Conservation (phyloP, 2,329 filamentous ascomycete genomes). For the Colletotrichum abscissum region DNA sequence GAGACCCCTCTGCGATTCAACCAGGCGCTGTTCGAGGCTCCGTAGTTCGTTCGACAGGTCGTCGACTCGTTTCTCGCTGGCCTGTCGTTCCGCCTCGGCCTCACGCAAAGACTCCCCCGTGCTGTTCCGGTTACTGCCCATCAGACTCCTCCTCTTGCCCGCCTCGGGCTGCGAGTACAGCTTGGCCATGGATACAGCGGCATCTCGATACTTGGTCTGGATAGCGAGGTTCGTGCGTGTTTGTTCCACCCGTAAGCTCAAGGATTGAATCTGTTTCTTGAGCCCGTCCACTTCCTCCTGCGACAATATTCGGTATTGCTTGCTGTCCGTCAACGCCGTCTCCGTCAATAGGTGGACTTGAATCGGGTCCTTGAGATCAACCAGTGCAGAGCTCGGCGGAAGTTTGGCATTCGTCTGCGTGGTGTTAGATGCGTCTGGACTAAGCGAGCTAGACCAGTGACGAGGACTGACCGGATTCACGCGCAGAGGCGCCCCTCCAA, state of each 20-base stretch:
- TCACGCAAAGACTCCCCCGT: constrained; percentile 63
- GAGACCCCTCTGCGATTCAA: constrained; percentile 79
- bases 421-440: constrained; percentile 32
- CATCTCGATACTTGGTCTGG: constrained; percentile 94
- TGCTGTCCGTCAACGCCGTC: constrained; percentile 91
- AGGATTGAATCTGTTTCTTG: constrained; percentile 84
- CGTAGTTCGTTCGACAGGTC: constrained; percentile 85
- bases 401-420: constrained; percentile 61
- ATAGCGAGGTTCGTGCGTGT: constrained; percentile 85
- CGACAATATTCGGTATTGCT: constrained; percentile 84
- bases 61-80: constrained; percentile 85
- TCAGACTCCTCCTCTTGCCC: constrained; percentile 59
- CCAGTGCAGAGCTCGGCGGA: constrained; percentile 65
- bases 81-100: constrained; percentile 79
- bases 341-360: constrained; percentile 93
- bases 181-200: constrained; percentile 85
- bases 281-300: constrained; percentile 91
- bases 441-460: background rate
- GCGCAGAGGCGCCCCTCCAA: constrained; percentile 61
- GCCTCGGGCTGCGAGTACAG: constrained; percentile 74
- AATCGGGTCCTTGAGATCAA: constrained; percentile 77
- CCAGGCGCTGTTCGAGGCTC: constrained; percentile 79
- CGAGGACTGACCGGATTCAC: constrained; percentile 67
- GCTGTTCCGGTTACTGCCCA: constrained; percentile 60
- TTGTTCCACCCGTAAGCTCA: constrained; percentile 83